Base-by-base conservation (phyloP, 768 basidiomycete species). In the Stropharia rugosoannulata region DNA sequence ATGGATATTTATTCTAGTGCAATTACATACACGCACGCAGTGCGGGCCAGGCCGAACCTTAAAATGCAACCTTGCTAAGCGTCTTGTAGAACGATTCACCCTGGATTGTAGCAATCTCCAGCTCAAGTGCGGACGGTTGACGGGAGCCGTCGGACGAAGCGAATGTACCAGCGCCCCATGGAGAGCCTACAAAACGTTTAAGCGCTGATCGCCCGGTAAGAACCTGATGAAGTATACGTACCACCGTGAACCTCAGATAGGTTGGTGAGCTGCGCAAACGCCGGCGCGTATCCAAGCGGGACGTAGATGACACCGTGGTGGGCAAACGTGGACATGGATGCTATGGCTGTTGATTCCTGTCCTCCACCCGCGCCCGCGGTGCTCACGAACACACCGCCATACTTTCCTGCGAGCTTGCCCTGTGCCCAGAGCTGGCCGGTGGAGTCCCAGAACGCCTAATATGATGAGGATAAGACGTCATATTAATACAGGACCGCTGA, bases 81-180 rank as follows among this genome's bases (percentile, higher is more conserved):
- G 61, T 70, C 32, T 77, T 66, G 65, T 75, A 85, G 71, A 87
- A 88, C 16, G 66, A 49, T 51, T 70, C 67, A 56, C 86, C 87
- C 57, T 88, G 86, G 42, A 77, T 72, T 5, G 45, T 62, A 3
- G 82, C 83, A 11, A 86, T 63, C 57, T 80, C 75, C 36, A 79
- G 71, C 64, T 89, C 87, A 27, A 85, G 77, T 2, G 62, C 55
- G 5, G 71, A 64, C 1, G 86, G 84, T 58, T 78, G 72, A 59
- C 85, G 82, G 13, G 70, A 63, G 5, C 84, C 84, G 53, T 74
- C 69, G 2, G 65, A 45, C 1, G 70, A 75, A 25, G 85, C 77
- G 61, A 80, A 78, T 12, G 86, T 86, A 44, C 86, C 87, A 22
- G 90, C 88, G 39, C 91, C 91, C 82, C 84, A 93, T 18, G 91